Conservation (phyloP, 441 rosid species). For the Gossypium davidsonii region DNA sequence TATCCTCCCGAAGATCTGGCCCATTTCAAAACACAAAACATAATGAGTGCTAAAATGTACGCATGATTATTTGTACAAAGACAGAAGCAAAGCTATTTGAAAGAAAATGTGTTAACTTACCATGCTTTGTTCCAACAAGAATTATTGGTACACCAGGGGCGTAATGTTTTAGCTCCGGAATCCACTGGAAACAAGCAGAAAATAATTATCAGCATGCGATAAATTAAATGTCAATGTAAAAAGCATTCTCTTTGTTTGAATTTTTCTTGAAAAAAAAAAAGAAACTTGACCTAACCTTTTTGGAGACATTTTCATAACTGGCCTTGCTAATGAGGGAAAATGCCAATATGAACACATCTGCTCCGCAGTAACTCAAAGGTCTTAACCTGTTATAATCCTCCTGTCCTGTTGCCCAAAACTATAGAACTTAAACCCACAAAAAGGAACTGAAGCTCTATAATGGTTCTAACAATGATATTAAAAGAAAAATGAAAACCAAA, state of each 20-base stretch:
- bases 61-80: neutral
- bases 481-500: neutral
- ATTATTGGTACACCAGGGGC: constrained; percentile 61
- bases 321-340: constrained; percentile 66
- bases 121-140: constrained; percentile 68
- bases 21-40: constrained; percentile 16
- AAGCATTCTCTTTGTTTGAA: constrained; percentile 25
- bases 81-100: neutral
- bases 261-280: neutral
- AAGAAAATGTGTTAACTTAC: constrained; percentile 19
- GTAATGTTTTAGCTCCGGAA: constrained; percentile 54
- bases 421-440: neutral
- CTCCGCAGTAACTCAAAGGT: constrained; percentile 62
- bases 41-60: constrained; percentile 1
- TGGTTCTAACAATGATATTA: constrained; percentile 4
- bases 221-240: neutral
- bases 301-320: constrained; percentile 62
- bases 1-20: constrained; percentile 76
- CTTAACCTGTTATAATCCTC: constrained; percentile 63
- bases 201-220: neutral
- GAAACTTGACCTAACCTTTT: constrained; percentile 32
- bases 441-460: neutral
- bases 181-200: constrained; percentile 39
- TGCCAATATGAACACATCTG: constrained; percentile 59
- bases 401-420: constrained; percentile 38